These are phyloP conservation scores for Babesia microti DNA, from an alignment of 169 alveolate genomes.

Conservation along the genomic window DNA sequence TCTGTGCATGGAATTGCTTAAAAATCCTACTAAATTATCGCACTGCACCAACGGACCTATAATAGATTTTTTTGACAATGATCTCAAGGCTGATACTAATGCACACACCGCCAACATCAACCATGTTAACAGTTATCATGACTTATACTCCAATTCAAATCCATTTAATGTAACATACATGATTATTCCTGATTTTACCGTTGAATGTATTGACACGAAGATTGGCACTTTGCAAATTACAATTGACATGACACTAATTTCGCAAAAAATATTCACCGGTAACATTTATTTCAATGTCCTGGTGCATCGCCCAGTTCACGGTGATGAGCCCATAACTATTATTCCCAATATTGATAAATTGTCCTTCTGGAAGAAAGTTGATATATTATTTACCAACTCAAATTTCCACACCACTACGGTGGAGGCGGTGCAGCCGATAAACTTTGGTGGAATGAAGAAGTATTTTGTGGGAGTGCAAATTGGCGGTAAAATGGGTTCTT, in stretches of 20 bases:
- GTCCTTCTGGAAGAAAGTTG: slow-evolving; percentile 11
- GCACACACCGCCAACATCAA: not conserved
- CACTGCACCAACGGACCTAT: slow-evolving; percentile 7
- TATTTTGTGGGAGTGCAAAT: slow-evolving; percentile 58
- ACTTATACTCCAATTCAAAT: not conserved
- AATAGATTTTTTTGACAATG: too few relatives aligned
- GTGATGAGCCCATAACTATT: slow-evolving; percentile 51
- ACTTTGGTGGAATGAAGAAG: slow-evolving; percentile 48
- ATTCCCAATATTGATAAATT: slow-evolving; percentile 25
- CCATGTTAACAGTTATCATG: not conserved
- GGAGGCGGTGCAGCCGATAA: slow-evolving; percentile 61
- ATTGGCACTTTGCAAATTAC: slow-evolving; percentile 38
- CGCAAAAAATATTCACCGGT: slow-evolving; percentile 30
- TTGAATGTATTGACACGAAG: slow-evolving; percentile 50
- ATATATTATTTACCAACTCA: slow-evolving; percentile 27
- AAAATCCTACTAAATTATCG: not conserved
- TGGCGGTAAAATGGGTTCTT: slow-evolving; percentile 49
- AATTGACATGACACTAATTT: slow-evolving; percentile 26
- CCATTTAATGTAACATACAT: slow-evolving; percentile 4
- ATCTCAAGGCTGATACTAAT: too few relatives aligned
- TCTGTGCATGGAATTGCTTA: slow-evolving; percentile 10
- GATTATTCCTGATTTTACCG: slow-evolving; percentile 29
- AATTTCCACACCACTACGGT: slow-evolving; percentile 24
- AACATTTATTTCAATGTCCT: slow-evolving; percentile 37
- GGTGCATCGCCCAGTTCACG: slow-evolving; percentile 52